Base-by-base conservation (phyloP, 2,329 filamentous ascomycete genomes). In the Diaporthe nobilis region DNA sequence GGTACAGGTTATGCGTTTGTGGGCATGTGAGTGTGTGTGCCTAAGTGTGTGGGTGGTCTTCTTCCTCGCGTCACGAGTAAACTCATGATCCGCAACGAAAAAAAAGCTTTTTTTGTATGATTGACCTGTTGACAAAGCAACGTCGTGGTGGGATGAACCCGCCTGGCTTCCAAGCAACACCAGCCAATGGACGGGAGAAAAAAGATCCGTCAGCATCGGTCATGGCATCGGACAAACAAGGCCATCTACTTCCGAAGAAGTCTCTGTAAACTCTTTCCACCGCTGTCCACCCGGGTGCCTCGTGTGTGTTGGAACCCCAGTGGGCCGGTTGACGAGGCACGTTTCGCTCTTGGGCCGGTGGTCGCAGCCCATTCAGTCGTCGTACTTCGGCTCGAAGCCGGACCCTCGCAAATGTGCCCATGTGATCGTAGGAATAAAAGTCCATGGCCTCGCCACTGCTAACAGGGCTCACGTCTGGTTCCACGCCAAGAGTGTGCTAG, bases 31-130 rank as follows among this genome's bases (percentile, higher is more conserved):
- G n/a, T 25, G 5, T 42, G 7, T 44, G 2, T 4, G 17, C 7
- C 12, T 28, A 5, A 13, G 51, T 28, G 10, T 4, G 49, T 9
- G 10, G 25, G 22, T 42, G 1, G 20, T 63, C 12, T 68, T 68
- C 44, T 68, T 68, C 63, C 25, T 68, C 63, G 13, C 47, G 63
- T 51, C 44, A 68, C 28, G 47, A 68, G 63, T 68, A 9, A 68
- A 68, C 63, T 51, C 47, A 68, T 68, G 44, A 68, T 3, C 63
- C 44, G 47, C 31, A 51, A 68, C 10, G 63, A 51, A 68, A 67
- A 67, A 63, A 68, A 53, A 22, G 15, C 9, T 25, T 49, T 3
- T 17, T 25, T 17, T 37, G 6, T 31, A 1, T 53, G 22, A 22
- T 28, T 39, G 65, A 42, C 47, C 34, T 42, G 65, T 55, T 55